Evolutionary conservation across 2,329 filamentous ascomycete genomes (phyloP), one percentile per base, ranked within the genome.

Genomic region (Neoscytalidium dimidiatum): DNA sequence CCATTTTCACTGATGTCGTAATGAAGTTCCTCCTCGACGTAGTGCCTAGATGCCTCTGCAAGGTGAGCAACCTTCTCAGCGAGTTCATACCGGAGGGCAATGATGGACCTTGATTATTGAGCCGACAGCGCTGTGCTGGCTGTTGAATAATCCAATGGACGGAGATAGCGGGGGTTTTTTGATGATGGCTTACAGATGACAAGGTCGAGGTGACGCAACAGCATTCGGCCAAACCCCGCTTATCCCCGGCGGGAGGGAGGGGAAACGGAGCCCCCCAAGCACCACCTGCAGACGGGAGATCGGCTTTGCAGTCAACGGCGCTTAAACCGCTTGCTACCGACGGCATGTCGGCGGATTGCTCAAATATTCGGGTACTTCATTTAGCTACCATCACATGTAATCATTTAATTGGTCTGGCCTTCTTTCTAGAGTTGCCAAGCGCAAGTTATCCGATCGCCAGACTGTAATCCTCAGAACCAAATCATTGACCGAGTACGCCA

Each of bases 1-100:
- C 69, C 81, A 84, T 84, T 44, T 60, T 71, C 46, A 70, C 43
- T 69, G 75, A 43, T 17, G 58, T 38, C 23, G 58, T 51, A 3
- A 44, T 21, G 17, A 62, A 43, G 3, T 44, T 17, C 29, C 28
- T 49, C 11, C 6, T 62, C n/a, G 33, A 21, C 23, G 19, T 14
- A n/a, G 44, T 9, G 44, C 26, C 38, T 48, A 60, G 28, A 35
- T 60, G 56, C 13, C 41, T 46, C 56, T 26, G 56, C 56, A 60
- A 35, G 7, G 56, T 60, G 56, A 60, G 56, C 56, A 60, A 31
- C 6, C 56, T 60, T 26, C 41, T 60, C 41, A 17, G 21, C 7
- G 38, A 14, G 6, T 17, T 60, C 56, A 60, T 60, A 38, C 3
- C n/a, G 11, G 26, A 13, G 41, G 21, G 33, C 23, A 28, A 33